A percentile compares a stretch with the other conserved stretches of the same genome.
Conservation (phyloP, 1,284 basidiomycete species). For the Sanghuangporus sanghuang region DNA sequence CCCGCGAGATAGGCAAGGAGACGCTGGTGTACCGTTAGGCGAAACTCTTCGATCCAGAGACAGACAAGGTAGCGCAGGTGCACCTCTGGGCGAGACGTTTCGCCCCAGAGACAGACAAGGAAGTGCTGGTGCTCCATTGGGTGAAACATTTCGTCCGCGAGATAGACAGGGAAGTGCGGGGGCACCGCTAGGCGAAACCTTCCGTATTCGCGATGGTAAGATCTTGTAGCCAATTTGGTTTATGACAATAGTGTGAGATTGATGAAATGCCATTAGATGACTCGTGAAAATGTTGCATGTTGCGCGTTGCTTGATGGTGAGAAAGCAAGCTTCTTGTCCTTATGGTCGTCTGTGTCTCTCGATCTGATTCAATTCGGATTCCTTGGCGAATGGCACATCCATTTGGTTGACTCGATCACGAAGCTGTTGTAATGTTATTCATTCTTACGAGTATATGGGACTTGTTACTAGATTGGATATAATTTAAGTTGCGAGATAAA, state of each 20-base stretch:
- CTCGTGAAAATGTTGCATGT: not conserved
- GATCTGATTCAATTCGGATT: not conserved
- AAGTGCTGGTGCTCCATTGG: constrained; percentile 3
- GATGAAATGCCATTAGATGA: not conserved
- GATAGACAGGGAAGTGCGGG: not conserved
- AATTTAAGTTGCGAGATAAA: not conserved
- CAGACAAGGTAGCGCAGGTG: not conserved
- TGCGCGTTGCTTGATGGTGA: not conserved
- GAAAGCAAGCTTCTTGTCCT: not conserved
- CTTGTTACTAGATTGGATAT: not conserved
- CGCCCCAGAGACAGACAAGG: not conserved
- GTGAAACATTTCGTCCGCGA: constrained; percentile 6
- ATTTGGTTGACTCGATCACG: not conserved
- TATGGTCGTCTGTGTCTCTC: not conserved
- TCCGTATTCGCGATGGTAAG: not conserved
- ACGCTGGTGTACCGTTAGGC: constrained; percentile 7
- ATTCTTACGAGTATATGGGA: not conserved
- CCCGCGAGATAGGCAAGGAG: not conserved
- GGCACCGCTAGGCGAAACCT: constrained; percentile 12
- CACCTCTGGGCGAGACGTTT: constrained; percentile 11
- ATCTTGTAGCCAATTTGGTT: not conserved
- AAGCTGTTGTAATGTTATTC: not conserved
- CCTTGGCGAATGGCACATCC: not conserved
- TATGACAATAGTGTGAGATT: not conserved
- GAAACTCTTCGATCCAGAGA: constrained; percentile 11